These are phyloP conservation scores for Pelargonium cotyledonis DNA, from an alignment of 441 rosid genomes.

Conservation along the genomic window DNA sequence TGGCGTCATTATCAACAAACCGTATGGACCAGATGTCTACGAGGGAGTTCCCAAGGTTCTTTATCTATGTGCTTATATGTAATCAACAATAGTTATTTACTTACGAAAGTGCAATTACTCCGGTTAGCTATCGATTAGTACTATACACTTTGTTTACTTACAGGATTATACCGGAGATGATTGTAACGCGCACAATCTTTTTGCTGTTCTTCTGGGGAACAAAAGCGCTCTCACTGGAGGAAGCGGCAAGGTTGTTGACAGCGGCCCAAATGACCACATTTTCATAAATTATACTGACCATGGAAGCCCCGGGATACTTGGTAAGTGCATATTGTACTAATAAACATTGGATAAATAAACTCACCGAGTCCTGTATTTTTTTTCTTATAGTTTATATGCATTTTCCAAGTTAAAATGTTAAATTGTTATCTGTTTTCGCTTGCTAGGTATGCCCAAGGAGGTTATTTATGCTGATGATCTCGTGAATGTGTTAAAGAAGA, in stretches of 20 bases:
- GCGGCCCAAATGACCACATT: conserved; percentile 49
- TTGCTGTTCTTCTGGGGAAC: conserved; percentile 52
- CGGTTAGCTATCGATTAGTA: background rate
- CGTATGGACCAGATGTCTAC: conserved; percentile 55
- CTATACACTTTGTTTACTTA: background rate
- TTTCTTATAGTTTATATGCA: too few species aligned
- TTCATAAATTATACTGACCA: conserved; percentile 62
- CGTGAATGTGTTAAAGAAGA: conserved; percentile 38
- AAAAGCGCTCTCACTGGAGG: conserved; percentile 55
- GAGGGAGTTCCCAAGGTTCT: conserved; percentile 57
- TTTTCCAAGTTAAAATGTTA: too few species aligned
- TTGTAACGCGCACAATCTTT: conserved; percentile 41
- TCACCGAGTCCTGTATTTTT: too few species aligned
- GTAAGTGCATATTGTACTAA: conserved; percentile 21
- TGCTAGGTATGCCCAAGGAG: conserved; percentile 38
- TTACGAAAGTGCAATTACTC: too few species aligned
- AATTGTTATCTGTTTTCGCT: background rate
- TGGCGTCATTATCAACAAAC: conserved; percentile 54
- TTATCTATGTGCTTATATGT: background rate
- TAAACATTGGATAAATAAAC: too few species aligned
- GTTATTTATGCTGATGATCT: conserved; percentile 40
- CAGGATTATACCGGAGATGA: conserved; percentile 51
- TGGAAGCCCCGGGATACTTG: conserved; percentile 47
- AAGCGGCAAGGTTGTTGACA: conserved; percentile 54
- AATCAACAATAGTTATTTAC: too few species aligned